Evolutionary conservation across 805 yeast genomes (phyloP), one percentile per base, ranked within the genome.

Genomic region (Candida suzukii): DNA sequence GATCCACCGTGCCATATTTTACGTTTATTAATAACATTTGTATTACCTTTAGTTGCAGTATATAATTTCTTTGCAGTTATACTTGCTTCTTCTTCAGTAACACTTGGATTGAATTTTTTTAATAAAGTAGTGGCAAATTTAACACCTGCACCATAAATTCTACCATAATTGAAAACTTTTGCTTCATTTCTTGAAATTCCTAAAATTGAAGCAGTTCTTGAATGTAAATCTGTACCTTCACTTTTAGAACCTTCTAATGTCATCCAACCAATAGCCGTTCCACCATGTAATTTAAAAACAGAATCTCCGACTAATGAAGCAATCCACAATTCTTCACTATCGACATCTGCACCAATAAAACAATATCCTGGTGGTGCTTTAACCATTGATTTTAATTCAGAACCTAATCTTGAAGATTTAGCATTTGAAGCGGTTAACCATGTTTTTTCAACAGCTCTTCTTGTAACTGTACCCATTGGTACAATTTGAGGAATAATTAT

Each of bases 241-340:
- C 67, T 70, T 63, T 93, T 93, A 4, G 91, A 80, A 17, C 99
- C 99, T 66, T 93, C 99, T 42, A 93, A 70, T 2, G 97, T 90
- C 99, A 93, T 95, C 99, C 99, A 95, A 0, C 98, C 97, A 41
- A 95, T 74, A 0, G 98, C 95, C 0, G 98, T 88, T 13, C 95
- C 95, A 6, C 99, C 99, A 60, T 93, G 99, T 20, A 85, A 66
- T 27, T 82, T 77, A 61, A 91, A 87, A 40, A 82, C 76, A 0
- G 98, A 81, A 58, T 93, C 99, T 3, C 99, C 97, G 26, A 91
- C 80, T 20, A 95, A 65, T 17, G 96, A 84, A 0, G 99, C 99
- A 50, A 93, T 93, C 99, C 99, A 93, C 34, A 93, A 69, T 57
- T 93, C 99, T 57, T 93, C 99, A 30, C 96, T 87, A 61, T 93